These are phyloP conservation scores for Sclerotinia trifoliorum DNA, from an alignment of 2,329 filamentous ascomycete species.

Conservation along the genomic window DNA sequence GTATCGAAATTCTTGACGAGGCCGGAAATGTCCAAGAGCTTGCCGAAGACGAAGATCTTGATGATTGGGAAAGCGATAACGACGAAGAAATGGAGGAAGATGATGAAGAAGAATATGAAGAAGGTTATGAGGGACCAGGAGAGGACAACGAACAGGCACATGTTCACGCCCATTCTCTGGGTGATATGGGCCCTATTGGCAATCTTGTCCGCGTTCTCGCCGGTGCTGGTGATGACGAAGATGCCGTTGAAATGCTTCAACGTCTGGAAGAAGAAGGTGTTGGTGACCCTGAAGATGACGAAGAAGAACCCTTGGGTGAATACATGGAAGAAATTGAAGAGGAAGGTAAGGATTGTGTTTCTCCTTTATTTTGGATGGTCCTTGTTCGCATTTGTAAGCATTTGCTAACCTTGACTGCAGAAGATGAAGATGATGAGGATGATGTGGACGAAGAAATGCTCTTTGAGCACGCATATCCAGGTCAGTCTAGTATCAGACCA, in stretches of 20 bases:
- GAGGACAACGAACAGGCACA: constrained; percentile 54
- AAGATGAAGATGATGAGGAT: constrained; percentile 69
- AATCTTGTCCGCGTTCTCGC: constrained; percentile 56
- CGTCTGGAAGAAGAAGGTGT: constrained; percentile 44
- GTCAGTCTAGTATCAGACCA: constrained; percentile 44
- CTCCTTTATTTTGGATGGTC: not conserved
- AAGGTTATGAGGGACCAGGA: constrained; percentile 54
- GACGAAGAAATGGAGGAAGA: constrained; percentile 43
- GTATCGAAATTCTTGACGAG: constrained; percentile 62
- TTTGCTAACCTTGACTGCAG: constrained; percentile 38
- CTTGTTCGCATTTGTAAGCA: not conserved
- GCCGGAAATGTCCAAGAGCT: constrained; percentile 51
- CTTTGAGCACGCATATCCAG: constrained; percentile 56
- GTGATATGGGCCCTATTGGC: constrained; percentile 47
- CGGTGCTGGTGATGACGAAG: constrained; percentile 32
- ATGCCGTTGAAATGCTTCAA: constrained; percentile 42
- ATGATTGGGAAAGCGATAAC: constrained; percentile 62
- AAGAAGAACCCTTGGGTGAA: constrained; percentile 47
- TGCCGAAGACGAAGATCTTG: constrained; percentile 58
- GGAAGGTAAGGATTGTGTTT: constrained; percentile 45
- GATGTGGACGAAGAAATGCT: constrained; percentile 66
- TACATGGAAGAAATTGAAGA: constrained; percentile 61
- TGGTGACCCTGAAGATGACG: constrained; percentile 47
- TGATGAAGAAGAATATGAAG: constrained; percentile 53
- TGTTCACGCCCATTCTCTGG: constrained; percentile 46